phyloP scores from a whole-genome alignment of 2,329 filamentous ascomycete genomes.

The Sporothrix dimorphospora region DNA sequence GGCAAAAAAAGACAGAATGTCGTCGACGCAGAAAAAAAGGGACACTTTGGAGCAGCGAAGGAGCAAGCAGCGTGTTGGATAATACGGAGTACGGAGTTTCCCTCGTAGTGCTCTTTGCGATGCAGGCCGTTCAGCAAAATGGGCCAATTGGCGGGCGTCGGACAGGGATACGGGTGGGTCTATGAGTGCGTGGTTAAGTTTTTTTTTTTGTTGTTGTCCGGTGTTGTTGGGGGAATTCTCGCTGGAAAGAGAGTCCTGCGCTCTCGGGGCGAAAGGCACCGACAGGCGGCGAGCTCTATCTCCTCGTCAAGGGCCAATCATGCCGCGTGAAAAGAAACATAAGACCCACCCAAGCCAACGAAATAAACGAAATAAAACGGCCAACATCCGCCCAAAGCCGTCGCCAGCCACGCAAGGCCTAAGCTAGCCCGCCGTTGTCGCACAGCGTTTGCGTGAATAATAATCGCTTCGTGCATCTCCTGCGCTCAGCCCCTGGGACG shows the following conservation, averaged over 20 bases:
- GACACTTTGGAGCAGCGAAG: conserved; percentile 4
- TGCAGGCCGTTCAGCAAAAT: neutral
- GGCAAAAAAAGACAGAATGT: conserved; percentile 19
- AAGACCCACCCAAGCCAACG: neutral
- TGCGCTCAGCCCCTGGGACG: neutral
- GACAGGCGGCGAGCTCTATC: conserved; percentile 27
- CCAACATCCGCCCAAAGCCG: conserved; percentile 19
- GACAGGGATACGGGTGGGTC: conserved; percentile 19
- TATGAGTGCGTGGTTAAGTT: conserved; percentile 25
- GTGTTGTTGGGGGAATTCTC: conserved; percentile 29
- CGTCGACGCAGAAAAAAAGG: conserved; percentile 22
- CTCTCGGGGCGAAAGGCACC: conserved; percentile 30
- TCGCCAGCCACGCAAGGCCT: conserved; percentile 21
- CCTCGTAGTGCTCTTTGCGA: conserved; percentile 6
- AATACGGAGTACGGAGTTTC: conserved; percentile 20
- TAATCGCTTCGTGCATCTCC: conserved; percentile 1
- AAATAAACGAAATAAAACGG: conserved; percentile 2
- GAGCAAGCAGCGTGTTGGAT: conserved; percentile 12
- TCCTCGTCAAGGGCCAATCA: conserved; percentile 2
- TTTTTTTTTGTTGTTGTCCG: conserved; percentile 26
- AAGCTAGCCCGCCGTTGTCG: conserved; percentile 27
- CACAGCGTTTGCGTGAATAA: conserved; percentile 29
- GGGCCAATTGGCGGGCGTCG: conserved; percentile 18
- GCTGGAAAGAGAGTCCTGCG: conserved; percentile 25
- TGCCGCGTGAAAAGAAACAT: neutral